phyloP scores from a whole-genome alignment of 257 asterid genomes.

The Ilex asprella region DNA sequence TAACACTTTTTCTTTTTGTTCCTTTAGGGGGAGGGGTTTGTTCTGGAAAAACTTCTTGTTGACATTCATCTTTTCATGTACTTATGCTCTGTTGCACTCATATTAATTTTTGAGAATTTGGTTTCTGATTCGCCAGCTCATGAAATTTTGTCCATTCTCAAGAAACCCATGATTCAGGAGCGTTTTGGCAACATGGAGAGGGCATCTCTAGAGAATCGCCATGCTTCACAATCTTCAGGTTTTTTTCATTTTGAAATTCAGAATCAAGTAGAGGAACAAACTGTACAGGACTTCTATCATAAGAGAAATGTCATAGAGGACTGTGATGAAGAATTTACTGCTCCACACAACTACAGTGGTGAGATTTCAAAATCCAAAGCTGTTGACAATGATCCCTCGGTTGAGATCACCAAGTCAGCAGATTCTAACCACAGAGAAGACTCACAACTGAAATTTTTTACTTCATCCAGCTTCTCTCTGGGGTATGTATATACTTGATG shows the following conservation, averaged over 20 bases:
- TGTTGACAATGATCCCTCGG: slow-evolving; percentile 18
- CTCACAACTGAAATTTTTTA: slow-evolving; percentile 9
- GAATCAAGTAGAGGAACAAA: slow-evolving; percentile 20
- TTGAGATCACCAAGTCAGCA: slow-evolving; percentile 12
- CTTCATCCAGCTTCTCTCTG: slow-evolving; percentile 22
- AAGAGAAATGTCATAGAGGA: slow-evolving; percentile 19
- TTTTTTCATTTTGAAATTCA: slow-evolving; percentile 24
- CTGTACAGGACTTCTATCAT: slow-evolving; percentile 21
- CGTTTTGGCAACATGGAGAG: slow-evolving; percentile 26
- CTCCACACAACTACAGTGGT: slow-evolving; percentile 12
- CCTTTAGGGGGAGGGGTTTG: no score
- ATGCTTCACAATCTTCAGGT: slow-evolving; percentile 28
- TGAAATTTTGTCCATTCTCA: slow-evolving; percentile 70
- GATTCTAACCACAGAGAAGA: slow-evolving; percentile 18
- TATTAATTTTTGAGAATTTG: not conserved
- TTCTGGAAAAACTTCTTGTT: no score
- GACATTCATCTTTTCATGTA: no score
- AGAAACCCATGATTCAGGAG: slow-evolving; percentile 37
- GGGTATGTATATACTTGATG: slow-evolving; percentile 20
- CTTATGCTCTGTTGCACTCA: no score
- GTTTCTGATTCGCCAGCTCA: slow-evolving; percentile 21
- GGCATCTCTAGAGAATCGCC: slow-evolving; percentile 20
- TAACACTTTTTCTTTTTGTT: no score
- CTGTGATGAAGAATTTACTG: slow-evolving; percentile 21
- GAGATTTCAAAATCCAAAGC: slow-evolving; percentile 28